Evolutionary conservation across 2,329 filamentous ascomycete genomes (phyloP), one percentile per base, ranked within the genome.

Genomic region (Fusarium chuoi): DNA sequence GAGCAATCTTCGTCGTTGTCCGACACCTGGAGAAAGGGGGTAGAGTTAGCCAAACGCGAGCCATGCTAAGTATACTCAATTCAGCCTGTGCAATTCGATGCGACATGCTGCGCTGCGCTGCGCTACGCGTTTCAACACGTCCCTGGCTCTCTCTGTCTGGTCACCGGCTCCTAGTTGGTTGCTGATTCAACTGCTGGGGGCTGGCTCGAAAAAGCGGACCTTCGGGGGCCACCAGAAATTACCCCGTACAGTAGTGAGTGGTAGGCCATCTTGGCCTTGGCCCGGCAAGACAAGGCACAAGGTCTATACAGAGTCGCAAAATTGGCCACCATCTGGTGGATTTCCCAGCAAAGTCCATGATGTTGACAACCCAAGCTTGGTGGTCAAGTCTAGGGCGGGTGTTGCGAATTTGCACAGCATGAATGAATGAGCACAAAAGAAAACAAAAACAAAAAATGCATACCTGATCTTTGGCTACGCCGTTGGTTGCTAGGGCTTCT

Each of bases 1-100:
- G 92, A 92, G 85, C 96, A 99, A 79, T 93, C 92, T 82, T 98
- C 96, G 81, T 96, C 94, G 82, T 97, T 97, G 71, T 98, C 92
- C 76, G 81, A 80, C 38, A 75, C 75, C 82, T 84, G 15, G 51
- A 65, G 39, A 63, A 46, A n/a, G 26, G 61, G 59, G 60, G 24
- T 48, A 49, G 39, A 68, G 78, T 84, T 77, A 86, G 83, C 79
- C 78, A 68, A 65, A 62, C 46, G 54, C 62, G 62, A 46, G 28
- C 30, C 39, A 58, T 62, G n/a, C 52, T 20, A 38, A 30, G 15
- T 45, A 56, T 59, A 51, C 24, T 58, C 30, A 35, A 39, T 59
- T 51, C 38, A 51, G 36, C 38, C 45, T 38, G 39, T 51, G 42
- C 33, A 35, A 48, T 48, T 18, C 30, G 56, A 48, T 48, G 18